phyloP scores from a whole-genome alignment of 192 early-diverging fungal species.

The Podila epicladia region DNA sequence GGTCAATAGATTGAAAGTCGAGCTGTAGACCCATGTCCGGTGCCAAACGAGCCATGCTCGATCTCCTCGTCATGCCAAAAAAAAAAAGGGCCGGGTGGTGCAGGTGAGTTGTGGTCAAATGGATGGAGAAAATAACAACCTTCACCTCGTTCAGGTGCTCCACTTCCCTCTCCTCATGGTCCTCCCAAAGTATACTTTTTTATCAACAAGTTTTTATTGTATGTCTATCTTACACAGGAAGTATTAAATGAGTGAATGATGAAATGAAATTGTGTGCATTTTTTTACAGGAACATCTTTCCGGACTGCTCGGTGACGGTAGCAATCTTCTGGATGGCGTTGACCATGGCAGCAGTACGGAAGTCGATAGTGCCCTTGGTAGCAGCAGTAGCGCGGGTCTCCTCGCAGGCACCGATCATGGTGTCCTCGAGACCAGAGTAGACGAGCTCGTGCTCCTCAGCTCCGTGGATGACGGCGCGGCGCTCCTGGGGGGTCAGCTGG shows the following conservation, averaged over 20 bases:
- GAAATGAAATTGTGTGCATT: neutral
- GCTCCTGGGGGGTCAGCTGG: constrained; percentile 74
- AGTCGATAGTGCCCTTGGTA: constrained; percentile 68
- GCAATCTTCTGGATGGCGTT: constrained; percentile 90
- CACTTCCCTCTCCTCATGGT: too few relatives aligned
- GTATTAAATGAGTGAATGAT: constrained; percentile 4
- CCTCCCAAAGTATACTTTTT: neutral
- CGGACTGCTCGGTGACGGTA: constrained; percentile 75
- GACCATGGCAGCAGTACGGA: constrained; percentile 78
- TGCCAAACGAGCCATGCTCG: too few relatives aligned
- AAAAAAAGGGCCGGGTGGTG: too few relatives aligned
- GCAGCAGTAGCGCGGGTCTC: constrained; percentile 79
- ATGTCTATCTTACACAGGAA: constrained; percentile 8
- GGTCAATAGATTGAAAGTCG: too few relatives aligned
- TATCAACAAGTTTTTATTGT: constrained; percentile 1
- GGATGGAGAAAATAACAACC: too few relatives aligned
- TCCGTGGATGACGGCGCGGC: constrained; percentile 80
- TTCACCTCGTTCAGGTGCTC: too few relatives aligned
- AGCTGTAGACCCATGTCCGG: too few relatives aligned
- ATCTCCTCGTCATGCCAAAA: too few relatives aligned
- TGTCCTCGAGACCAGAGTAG: constrained; percentile 87
- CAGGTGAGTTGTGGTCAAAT: too few relatives aligned
- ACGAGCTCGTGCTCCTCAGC: constrained; percentile 88
- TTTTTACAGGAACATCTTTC: constrained; percentile 75
- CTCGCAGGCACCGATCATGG: constrained; percentile 83